phyloP scores from a whole-genome alignment of 2,329 filamentous ascomycete species.

The Xylariaceae sp. region DNA sequence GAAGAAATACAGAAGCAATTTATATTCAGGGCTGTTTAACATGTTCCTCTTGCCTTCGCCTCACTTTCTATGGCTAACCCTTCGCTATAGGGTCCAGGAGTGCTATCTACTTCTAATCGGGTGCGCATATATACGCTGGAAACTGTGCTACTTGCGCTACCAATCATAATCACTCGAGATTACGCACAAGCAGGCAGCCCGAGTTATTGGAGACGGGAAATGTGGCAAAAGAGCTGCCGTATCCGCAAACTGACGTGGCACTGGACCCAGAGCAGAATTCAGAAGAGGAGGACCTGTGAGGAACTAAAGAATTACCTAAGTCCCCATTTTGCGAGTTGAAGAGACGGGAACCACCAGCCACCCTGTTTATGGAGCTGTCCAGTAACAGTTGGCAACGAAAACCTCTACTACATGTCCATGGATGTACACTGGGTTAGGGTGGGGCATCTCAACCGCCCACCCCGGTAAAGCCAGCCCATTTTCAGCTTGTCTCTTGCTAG shows the following conservation, averaged over 20 bases:
- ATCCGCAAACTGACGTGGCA: conserved; percentile 25
- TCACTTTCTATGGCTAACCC: no score
- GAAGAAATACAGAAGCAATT: not conserved
- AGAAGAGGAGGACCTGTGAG: conserved; percentile 2
- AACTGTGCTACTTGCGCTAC: not conserved
- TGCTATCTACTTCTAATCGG: conserved; percentile 3
- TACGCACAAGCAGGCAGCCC: not conserved
- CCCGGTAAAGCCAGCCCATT: not conserved
- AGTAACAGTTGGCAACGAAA: conserved; percentile 11
- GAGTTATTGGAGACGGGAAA: conserved; percentile 2
- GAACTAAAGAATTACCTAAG: no score
- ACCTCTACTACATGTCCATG: no score
- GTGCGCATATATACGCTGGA: not conserved
- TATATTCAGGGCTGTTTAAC: not conserved
- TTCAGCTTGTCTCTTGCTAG: conserved; percentile 26
- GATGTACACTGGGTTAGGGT: no score
- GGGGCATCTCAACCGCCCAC: conserved; percentile 9
- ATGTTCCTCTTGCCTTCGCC: conserved; percentile 1
- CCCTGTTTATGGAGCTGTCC: conserved; percentile 9
- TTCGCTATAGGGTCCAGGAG: no score
- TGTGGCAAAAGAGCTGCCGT: conserved; percentile 20
- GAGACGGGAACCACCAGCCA: conserved; percentile 19
- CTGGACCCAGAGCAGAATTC: not conserved
- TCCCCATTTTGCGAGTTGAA: no score
- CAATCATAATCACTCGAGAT: not conserved